These are phyloP conservation scores for Phytophthora idaei DNA, from an alignment of 352 stramenopile genomes.

Conservation along the genomic window DNA sequence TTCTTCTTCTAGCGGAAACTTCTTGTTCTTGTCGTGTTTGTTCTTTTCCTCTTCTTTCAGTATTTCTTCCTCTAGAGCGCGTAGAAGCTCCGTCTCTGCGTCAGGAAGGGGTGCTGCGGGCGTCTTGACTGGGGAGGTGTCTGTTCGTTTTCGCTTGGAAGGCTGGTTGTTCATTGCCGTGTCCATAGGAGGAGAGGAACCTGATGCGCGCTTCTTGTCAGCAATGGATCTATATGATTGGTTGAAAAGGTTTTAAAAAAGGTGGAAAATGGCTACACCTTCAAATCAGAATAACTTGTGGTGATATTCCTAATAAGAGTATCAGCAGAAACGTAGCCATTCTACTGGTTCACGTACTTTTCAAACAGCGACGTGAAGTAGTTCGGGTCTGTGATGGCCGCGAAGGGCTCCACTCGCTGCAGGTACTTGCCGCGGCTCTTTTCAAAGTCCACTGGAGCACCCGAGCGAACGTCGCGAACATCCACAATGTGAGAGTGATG, in stretches of 20 bases:
- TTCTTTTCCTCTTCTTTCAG: conserved; percentile 26
- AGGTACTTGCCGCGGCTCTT: conserved; percentile 59
- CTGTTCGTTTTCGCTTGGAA: conserved; percentile 1
- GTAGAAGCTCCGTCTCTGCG: conserved; percentile 39
- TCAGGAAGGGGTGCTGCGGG: conserved; percentile 5
- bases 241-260: not conserved
- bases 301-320: too few species aligned
- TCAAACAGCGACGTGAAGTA: conserved; percentile 78
- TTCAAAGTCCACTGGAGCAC: conserved; percentile 58
- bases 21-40: conserved; percentile 17
- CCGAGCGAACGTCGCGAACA: conserved; percentile 60
- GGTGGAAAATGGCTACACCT: too few species aligned
- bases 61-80: conserved; percentile 46
- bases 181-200: not conserved
- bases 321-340: not conserved
- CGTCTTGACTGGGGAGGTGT: conserved; percentile 1
- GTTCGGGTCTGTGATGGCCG: conserved; percentile 71
- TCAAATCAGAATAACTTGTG: too few species aligned
- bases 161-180: not conserved
- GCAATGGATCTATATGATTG: not conserved
- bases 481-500: conserved; percentile 83
- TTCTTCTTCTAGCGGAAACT: conserved; percentile 20
- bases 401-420: conserved; percentile 80
- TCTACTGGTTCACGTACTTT: conserved; percentile 28
- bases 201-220: conserved; percentile 7